Evolutionary conservation across 257 asterid species (phyloP).

Genomic region (Lantana camara): DNA sequence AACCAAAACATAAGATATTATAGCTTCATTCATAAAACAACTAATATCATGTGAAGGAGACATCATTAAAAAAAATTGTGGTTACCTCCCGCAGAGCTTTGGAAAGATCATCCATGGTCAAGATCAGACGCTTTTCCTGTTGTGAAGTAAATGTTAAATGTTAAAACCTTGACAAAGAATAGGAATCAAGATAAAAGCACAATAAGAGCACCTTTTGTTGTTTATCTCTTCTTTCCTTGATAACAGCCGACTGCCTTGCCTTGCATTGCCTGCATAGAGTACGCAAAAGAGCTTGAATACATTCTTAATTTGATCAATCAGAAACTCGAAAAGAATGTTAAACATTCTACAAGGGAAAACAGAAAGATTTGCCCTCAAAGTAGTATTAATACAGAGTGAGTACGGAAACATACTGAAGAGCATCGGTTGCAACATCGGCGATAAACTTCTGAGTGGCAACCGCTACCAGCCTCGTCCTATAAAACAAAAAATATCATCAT

Average conservation of each 20-base stretch:
- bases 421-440: conserved; percentile 94
- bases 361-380: background rate
- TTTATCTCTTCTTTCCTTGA: conserved; percentile 92
- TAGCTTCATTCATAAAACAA: background rate
- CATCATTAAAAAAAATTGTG: background rate
- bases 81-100: conserved; percentile 89
- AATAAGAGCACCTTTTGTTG: conserved; percentile 75
- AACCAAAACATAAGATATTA: background rate
- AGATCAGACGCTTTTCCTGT: conserved; percentile 89
- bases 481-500: background rate
- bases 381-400: conserved; percentile 8
- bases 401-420: conserved; percentile 80
- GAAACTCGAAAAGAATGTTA: conserved; percentile 2
- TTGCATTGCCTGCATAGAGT: conserved; percentile 75
- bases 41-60: background rate
- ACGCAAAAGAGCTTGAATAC: conserved; percentile 20
- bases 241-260: conserved; percentile 80
- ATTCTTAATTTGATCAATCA: background rate
- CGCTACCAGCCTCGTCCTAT: conserved; percentile 92
- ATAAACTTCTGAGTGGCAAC: conserved; percentile 97
- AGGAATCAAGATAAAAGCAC: conserved; percentile 21
- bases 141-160: conserved; percentile 32
- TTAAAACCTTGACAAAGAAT: conserved; percentile 7
- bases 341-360: background rate
- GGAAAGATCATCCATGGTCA: conserved; percentile 98